Percentiles rank a stretch among this genome's conserved stretches.
Evolutionary conservation across 441 rosid species (phyloP).

Genomic region (Populus hybrid): DNA sequence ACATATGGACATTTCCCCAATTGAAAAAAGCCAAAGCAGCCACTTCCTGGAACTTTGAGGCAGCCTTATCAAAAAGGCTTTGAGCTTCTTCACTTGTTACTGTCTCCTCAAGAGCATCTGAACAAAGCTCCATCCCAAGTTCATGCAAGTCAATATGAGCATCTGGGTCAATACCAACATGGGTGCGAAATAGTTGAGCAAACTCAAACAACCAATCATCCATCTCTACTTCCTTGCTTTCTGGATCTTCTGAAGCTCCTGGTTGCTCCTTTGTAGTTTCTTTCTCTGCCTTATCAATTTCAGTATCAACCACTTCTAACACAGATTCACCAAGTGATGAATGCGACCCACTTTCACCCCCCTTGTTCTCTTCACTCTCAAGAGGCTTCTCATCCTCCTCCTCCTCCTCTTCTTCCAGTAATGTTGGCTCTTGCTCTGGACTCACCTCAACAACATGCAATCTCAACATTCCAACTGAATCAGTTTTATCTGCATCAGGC

Average conservation of each 20-base stretch:
- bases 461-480: conserved; percentile 63
- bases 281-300: conserved; percentile 46
- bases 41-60: conserved; percentile 90
- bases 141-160: conserved; percentile 92
- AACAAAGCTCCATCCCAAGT: conserved; percentile 93
- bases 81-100: conserved; percentile 91
- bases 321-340: conserved; percentile 49
- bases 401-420: conserved; percentile 65
- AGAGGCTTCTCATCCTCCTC: conserved; percentile 59
- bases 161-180: conserved; percentile 90
- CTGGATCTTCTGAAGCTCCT: conserved; percentile 58
- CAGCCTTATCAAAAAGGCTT: conserved; percentile 77
- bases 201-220: conserved; percentile 97
- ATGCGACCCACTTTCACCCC: conserved; percentile 48
- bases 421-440: conserved; percentile 80
- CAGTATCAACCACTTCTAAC: conserved; percentile 42
- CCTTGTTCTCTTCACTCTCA: conserved; percentile 50
- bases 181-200: conserved; percentile 89
- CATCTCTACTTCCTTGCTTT: conserved; percentile 81
- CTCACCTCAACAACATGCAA: conserved; percentile 83
- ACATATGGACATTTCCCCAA: conserved; percentile 98
- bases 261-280: conserved; percentile 51
- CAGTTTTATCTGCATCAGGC: conserved; percentile 49
- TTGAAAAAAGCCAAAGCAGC: conserved; percentile 93
- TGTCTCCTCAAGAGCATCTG: conserved; percentile 94